Conservation (phyloP, 169 alveolate genomes). For the Cytauxzoon felis region DNA sequence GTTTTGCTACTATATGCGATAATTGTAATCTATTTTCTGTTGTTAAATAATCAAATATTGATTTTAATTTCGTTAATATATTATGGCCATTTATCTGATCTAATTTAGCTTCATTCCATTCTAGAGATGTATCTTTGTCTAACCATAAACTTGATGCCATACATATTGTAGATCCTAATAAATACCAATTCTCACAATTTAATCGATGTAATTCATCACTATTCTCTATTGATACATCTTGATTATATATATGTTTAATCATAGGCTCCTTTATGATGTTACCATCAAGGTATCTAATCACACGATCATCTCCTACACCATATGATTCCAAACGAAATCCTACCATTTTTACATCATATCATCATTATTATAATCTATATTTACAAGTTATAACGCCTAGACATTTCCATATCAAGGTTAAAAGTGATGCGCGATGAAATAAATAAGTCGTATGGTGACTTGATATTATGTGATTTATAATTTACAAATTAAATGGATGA, state of each 20-base stretch:
- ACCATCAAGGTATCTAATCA: conserved; percentile 68
- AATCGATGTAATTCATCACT: conserved; percentile 15
- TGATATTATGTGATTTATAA: too few species aligned
- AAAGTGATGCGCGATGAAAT: too few species aligned
- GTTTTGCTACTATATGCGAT: conserved; percentile 31
- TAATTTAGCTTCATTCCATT: conserved; percentile 54
- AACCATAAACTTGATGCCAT: conserved; percentile 59
- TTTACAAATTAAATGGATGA: too few species aligned
- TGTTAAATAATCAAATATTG: conserved; percentile 31
- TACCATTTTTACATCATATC: not conserved
- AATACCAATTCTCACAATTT: conserved; percentile 56
- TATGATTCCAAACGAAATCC: conserved; percentile 59
- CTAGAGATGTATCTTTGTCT: conserved; percentile 43
- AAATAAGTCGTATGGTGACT: too few species aligned
- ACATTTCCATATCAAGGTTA: too few species aligned
- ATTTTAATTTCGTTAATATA: conserved; percentile 19
- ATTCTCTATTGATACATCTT: too few species aligned
- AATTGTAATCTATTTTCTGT: conserved; percentile 23
- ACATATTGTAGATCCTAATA: conserved; percentile 49
- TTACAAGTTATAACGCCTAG: not conserved
- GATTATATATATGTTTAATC: conserved; percentile 33
- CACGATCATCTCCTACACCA: conserved; percentile 66
- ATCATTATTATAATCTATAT: not conserved
- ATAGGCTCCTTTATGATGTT: conserved; percentile 34
- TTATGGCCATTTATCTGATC: conserved; percentile 33